These are phyloP conservation scores for Beta macrorhiza DNA, from an alignment of 179 eudicot species.

Conservation along the genomic window DNA sequence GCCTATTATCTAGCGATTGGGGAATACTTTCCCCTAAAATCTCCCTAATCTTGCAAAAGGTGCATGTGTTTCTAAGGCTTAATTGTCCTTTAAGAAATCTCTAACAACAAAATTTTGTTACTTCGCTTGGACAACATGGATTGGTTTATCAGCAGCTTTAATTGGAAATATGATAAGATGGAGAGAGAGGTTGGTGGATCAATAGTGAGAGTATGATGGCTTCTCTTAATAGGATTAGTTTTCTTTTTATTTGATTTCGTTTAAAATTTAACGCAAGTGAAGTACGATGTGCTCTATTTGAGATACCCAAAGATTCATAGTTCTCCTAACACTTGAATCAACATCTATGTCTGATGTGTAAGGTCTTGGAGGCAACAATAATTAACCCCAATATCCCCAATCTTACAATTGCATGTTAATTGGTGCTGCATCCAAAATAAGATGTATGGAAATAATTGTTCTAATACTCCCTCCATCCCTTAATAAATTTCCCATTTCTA, in stretches of 20 bases:
- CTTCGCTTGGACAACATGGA: neutral
- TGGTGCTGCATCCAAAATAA: neutral
- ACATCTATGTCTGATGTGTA: neutral
- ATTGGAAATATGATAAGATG: neutral
- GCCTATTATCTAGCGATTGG: neutral
- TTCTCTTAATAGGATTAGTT: neutral
- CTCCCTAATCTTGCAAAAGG: neutral
- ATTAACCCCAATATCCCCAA: neutral
- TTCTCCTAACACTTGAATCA: neutral
- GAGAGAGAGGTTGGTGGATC: neutral
- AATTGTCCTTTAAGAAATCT: neutral
- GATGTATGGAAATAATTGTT: neutral
- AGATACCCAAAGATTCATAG: neutral
- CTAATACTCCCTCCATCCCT: no score
- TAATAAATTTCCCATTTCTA: no score
- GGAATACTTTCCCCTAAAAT: neutral
- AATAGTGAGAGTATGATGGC: neutral
- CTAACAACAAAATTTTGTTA: neutral
- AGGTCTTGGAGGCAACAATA: neutral
- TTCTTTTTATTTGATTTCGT: neutral
- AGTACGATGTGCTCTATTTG: no score
- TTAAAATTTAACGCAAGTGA: no score
- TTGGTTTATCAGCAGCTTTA: no score
- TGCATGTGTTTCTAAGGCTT: neutral
- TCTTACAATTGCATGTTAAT: neutral